Conservation (phyloP, 176 grass and related monocot species). For the Zea mays region DNA sequence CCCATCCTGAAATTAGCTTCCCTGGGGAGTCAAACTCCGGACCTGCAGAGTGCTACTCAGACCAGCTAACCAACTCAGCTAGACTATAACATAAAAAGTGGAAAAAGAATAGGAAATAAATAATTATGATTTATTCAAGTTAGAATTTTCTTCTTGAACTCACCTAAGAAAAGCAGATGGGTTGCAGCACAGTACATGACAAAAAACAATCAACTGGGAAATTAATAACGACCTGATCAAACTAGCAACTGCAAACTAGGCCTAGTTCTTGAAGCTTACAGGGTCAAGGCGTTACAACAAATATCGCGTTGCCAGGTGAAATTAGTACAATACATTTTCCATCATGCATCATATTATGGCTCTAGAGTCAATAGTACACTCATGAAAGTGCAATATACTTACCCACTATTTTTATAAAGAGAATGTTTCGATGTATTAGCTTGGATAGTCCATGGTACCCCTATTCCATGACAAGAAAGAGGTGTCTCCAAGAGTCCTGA, state of each 20-base stretch:
- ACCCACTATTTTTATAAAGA: constrained; percentile 23
- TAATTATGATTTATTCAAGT: constrained; percentile 22
- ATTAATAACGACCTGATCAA: neutral
- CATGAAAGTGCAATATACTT: constrained; percentile 33
- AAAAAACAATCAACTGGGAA: neutral
- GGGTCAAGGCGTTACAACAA: neutral
- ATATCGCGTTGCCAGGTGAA: neutral
- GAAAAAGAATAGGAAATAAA: constrained; percentile 11
- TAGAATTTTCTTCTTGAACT: neutral
- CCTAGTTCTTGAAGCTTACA: neutral
- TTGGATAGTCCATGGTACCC: constrained; percentile 22
- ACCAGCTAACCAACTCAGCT: too few species aligned
- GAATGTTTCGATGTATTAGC: constrained; percentile 38
- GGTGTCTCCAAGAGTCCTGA: constrained; percentile 87
- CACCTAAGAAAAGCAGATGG: neutral
- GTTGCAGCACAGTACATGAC: neutral
- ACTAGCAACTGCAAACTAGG: neutral
- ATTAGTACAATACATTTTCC: constrained; percentile 17
- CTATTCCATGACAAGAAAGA: constrained; percentile 86
- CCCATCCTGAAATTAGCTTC: too few species aligned
- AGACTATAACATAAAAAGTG: constrained; percentile 4
- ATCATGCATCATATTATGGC: constrained; percentile 5
- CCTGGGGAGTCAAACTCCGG: too few species aligned
- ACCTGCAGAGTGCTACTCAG: too few species aligned
- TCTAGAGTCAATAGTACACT: constrained; percentile 6